Percentiles rank a stretch among this genome's conserved stretches.
phyloP scores from a whole-genome alignment of 805 yeast genomes.

The Isabelozyma gotoi region DNA sequence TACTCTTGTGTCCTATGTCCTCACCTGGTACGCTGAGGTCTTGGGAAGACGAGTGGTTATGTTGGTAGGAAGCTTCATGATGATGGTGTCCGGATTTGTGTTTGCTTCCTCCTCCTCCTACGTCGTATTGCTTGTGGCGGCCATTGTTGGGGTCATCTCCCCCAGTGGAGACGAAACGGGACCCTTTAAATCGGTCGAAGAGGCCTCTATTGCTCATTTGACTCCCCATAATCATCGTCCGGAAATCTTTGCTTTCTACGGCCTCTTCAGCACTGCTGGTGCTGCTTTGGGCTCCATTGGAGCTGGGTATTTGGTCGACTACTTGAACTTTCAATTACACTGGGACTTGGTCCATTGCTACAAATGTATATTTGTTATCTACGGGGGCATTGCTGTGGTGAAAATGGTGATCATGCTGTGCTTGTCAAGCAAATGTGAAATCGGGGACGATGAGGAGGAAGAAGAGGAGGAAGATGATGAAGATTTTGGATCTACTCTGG shows the following conservation, averaged over 20 bases:
- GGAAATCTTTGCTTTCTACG: constrained; percentile 73
- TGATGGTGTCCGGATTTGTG: constrained; percentile 64
- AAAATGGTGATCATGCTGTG: constrained; percentile 53
- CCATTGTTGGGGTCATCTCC: constrained; percentile 81
- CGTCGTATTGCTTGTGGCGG: constrained; percentile 60
- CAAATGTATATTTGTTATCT: constrained; percentile 54
- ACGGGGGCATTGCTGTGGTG: constrained; percentile 51
- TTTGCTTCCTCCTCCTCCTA: constrained; percentile 60
- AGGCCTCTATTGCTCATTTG: constrained; percentile 76
- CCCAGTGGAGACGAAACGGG: constrained; percentile 92
- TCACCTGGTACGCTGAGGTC: constrained; percentile 76
- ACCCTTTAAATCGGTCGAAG: constrained; percentile 85
- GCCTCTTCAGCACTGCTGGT: constrained; percentile 67
- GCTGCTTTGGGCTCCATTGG: constrained; percentile 68
- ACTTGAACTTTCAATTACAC: constrained; percentile 27
- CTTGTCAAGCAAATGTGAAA: constrained; percentile 56
- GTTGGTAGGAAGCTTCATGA: constrained; percentile 61
- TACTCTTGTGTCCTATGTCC: constrained; percentile 61
- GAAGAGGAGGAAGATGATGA: constrained; percentile 16
- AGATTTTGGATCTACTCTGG: too few species aligned
- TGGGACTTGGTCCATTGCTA: constrained; percentile 47
- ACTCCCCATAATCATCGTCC: constrained; percentile 66
- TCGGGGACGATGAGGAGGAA: constrained; percentile 20
- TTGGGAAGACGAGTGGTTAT: constrained; percentile 70
- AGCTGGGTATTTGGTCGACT: constrained; percentile 61